Base-by-base conservation (phyloP, 202 grass and related monocot species). In the Setaria viridis region DNA sequence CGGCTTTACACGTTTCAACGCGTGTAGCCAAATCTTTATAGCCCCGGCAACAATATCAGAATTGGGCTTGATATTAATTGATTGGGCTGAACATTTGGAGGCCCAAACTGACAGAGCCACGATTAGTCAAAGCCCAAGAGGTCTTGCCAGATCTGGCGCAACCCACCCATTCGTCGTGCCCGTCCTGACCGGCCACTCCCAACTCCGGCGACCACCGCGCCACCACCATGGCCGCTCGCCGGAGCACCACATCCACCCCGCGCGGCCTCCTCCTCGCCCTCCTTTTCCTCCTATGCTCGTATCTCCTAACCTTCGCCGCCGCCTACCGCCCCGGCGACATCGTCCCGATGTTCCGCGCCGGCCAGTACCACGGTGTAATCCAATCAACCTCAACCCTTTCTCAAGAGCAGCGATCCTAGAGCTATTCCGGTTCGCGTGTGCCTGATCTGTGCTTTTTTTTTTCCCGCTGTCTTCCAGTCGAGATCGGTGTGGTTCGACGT, bases 401-500 rank as follows among this genome's bases (percentile, higher is more conserved):
- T 16, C 54, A 12, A 62, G 51, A 65, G 17, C 37, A 70, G n/a
- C 1, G 12, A 69, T 59, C 7, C 21, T 30, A 43, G 39, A 21
- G 9, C 35, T 75, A 6, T 45, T 45, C 19, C 6, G 11, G 5
- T 17, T 67, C 58, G 57, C 80, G 21, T 4, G 9, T 25, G 48
- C 79, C 81, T 95, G 91, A 91, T 82, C 60, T n/a, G 34, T 86
- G 70, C 32, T 33, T 11, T 66, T 67, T 80, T 66, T 67, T 80
- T 11, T 81, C 54, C 25, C 30, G 1, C n/a, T 37, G 19, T 79
- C 72, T 87, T 81, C 76, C 78, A 96, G 97, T 94, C 97, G 47
- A 92, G 97, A 83, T 91, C 91, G 32, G 87, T 88, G 84, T 94
- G 92, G 94, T 88, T 86, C 56, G 97, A 99, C 83, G 90, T 99